Base-by-base conservation (phyloP, 768 basidiomycete genomes). In the Rubroboletus satanas region DNA sequence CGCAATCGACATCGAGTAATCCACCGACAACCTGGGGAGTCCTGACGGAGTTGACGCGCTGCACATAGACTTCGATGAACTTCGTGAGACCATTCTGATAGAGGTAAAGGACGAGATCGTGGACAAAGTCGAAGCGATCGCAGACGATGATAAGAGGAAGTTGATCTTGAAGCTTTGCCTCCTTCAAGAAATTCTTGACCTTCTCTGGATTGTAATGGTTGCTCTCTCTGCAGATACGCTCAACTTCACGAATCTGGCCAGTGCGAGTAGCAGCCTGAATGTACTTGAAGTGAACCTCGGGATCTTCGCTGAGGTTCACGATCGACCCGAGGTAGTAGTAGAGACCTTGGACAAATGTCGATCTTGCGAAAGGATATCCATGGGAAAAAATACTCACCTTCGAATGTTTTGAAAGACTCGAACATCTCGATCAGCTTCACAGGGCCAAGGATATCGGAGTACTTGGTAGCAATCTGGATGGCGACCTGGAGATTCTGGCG, bases 171-270 rank as follows among this genome's bases (percentile, higher is more conserved):
- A 99, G 85, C 66, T 97, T 95, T 66, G 97, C 95, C 69, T 99
- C 97, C 74, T 98, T 98, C 72, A 98, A 84, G 87, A 98, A 98
- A 75, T 99, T 99, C 82, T 99, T 98, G 82, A 98, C 97, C 74
- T 99, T 99, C 78, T 99, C 97, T 1, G 97, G 92, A 73, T 95
- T 98, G 81, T 98, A 98, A 75, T 78, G 79, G 75, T 98, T 98
- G 72, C 90, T 93, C 76, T 99, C 97, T 51, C 97, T 81, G 69
- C 95, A 98, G 66, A 99, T 96, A 44, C 97, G 93, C 74, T 99
- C 97, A 53, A 99, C 97, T 71, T 99, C 97, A 46, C 97, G 89
- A 62, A 99, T 94, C 70, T 98, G 97, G 39, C 96, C 95, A 29
- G 97, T 99, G 28, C 96, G 86, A 2, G 94, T 96, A 7, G 97